Evolutionary conservation across 768 basidiomycete species (phyloP), one percentile per base, ranked within the genome.

Genomic region (Steccherinum ochraceum): DNA sequence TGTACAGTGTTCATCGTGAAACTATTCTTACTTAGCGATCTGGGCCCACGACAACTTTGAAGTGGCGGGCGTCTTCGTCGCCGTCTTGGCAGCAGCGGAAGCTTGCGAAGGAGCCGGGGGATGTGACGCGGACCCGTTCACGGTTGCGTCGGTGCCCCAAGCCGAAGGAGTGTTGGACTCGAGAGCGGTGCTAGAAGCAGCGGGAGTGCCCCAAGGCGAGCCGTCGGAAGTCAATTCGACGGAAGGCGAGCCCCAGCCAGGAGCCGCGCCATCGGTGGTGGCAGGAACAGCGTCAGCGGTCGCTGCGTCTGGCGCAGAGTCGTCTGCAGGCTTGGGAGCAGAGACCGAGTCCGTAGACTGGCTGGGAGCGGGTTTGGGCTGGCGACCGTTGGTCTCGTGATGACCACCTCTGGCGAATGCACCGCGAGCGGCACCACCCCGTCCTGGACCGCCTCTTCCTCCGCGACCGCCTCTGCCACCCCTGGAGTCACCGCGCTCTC

Each of bases 41-140:
- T 92, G 86, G 5, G 89, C 89, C 89, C 89, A 92, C 27, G 89
- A 90, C 53, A 87, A 67, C 70, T 89, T 89, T 5, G 86, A 81
- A 12, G 79, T 85, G 24, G 84, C 80, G 40, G 87, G 85, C 11
- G 78, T 72, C 68, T 82, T 86, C 12, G 69, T 51, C 12, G 41
- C n/a, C 10, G 57, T 50, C 53, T 62, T 65, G 3, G 51, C 53
- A n/a, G 66, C 63, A 23, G 68, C 67, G 44, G 72, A 66, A 2
- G 71, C 57, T 16, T 35, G 30, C 7, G 30, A 7, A 20, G 71
- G 56, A 27, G 60, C 55, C 11, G 62, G 39, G 10, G 62, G 35
- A 18, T 61, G 49, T 7, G 30, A 35, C 30, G 30, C 16, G 5
- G 59, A 48, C 20, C 67, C 67, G 35, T 69, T 68, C 5, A 56